A percentile compares a stretch with the other conserved stretches of the same genome.
Evolutionary conservation across 352 stramenopile genomes (phyloP).

Genomic region (Pythium pyrilobum): DNA sequence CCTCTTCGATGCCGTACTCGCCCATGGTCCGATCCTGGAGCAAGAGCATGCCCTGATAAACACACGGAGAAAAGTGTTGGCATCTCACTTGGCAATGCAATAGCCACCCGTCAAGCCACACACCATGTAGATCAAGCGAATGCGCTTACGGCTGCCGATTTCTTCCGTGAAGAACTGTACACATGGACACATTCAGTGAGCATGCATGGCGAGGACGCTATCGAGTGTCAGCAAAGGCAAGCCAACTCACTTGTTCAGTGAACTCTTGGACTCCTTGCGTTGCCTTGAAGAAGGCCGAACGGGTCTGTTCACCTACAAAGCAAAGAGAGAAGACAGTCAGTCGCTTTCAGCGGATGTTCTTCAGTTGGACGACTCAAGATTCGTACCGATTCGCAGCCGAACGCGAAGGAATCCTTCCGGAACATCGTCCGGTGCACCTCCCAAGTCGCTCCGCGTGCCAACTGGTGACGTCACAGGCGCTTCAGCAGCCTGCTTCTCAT

Average conservation of each 20-base stretch:
- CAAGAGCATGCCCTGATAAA: slow-evolving; percentile 55
- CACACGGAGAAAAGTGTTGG: too few relatives aligned
- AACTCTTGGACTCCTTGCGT: slow-evolving; percentile 67
- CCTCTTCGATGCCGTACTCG: slow-evolving; percentile 74
- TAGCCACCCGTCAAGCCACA: not conserved
- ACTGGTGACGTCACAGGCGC: not conserved
- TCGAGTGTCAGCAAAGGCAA: too few relatives aligned
- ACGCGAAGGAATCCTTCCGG: slow-evolving; percentile 46
- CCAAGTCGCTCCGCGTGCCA: not conserved
- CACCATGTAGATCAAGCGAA: slow-evolving; percentile 78
- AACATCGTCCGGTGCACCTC: slow-evolving; percentile 6
- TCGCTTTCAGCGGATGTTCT: not conserved
- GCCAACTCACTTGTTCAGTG: slow-evolving; percentile 27
- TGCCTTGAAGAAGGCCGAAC: slow-evolving; percentile 52
- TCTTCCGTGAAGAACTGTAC: slow-evolving; percentile 59
- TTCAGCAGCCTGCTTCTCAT: not conserved
- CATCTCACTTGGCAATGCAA: too few relatives aligned
- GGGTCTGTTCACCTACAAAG: slow-evolving; percentile 38
- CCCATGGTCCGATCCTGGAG: slow-evolving; percentile 54
- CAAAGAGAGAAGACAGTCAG: not conserved
- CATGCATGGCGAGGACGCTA: too few relatives aligned
- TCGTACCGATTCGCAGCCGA: slow-evolving; percentile 44
- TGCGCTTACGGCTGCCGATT: slow-evolving; percentile 45
- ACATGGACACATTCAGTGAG: not conserved
- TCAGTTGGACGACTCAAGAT: not conserved